phyloP scores from a whole-genome alignment of 1,284 basidiomycete genomes.

The Ceratobasidium sp. region DNA sequence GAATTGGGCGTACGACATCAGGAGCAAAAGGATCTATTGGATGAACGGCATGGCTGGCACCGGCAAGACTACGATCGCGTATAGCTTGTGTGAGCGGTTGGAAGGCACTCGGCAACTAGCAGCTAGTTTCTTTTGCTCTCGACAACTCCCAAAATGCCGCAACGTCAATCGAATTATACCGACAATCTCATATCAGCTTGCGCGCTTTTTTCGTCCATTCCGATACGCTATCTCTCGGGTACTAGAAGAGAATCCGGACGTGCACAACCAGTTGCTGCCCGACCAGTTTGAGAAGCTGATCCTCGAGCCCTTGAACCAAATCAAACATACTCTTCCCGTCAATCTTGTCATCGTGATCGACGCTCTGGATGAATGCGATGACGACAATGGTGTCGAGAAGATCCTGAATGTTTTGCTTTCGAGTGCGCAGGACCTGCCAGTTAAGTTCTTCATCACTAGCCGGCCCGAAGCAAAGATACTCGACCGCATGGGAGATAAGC shows the following conservation, averaged over 20 bases:
- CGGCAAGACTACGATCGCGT: slow-evolving; percentile 11
- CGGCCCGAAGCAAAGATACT: background rate
- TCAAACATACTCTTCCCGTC: background rate
- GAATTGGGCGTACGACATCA: background rate
- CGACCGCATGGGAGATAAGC: background rate
- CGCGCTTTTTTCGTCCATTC: background rate
- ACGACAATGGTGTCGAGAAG: background rate
- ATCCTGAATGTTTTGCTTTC: slow-evolving; percentile 2
- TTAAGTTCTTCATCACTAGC: slow-evolving; percentile 1
- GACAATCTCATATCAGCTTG: background rate
- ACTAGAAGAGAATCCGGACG: background rate
- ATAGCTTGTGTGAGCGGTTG: background rate
- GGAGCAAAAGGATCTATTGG: slow-evolving; percentile 18
- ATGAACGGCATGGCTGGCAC: too few species aligned
- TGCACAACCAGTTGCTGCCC: background rate
- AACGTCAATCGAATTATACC: background rate
- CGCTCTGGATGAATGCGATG: slow-evolving; percentile 17
- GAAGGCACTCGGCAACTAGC: background rate
- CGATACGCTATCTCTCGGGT: background rate
- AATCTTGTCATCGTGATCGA: background rate
- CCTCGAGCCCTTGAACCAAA: background rate
- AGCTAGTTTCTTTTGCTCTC: background rate
- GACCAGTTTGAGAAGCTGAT: background rate
- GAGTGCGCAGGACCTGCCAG: background rate
- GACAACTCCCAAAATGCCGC: too few species aligned